Evolutionary conservation across 1,284 basidiomycete species (phyloP).

Genomic region (Volvariella volvacea): DNA sequence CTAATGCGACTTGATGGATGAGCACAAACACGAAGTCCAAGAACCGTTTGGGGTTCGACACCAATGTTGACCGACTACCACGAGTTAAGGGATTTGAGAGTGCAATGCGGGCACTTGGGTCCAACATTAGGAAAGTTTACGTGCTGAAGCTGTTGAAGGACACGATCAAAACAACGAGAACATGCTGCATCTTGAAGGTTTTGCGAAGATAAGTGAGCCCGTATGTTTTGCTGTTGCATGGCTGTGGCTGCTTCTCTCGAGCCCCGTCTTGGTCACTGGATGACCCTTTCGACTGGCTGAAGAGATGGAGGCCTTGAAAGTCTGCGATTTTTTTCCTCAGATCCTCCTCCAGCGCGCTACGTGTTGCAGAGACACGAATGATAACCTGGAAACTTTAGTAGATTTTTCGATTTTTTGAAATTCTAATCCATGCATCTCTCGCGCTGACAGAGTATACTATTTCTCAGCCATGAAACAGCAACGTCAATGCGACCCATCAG

Average conservation of each 20-base stretch:
- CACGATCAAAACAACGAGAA: constrained; percentile 86
- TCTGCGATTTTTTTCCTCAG: not conserved
- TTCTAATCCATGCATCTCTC: no score
- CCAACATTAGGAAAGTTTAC: constrained; percentile 97
- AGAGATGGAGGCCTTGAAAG: no score
- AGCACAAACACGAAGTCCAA: constrained; percentile 96
- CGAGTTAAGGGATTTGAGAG: constrained; percentile 98
- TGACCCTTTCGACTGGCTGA: no score
- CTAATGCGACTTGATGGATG: constrained; percentile 84
- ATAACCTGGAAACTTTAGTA: no score
- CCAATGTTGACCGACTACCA: constrained; percentile 95
- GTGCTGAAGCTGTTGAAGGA: constrained; percentile 93
- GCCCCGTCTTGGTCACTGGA: no score
- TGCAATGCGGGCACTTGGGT: constrained; percentile 95
- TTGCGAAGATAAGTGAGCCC: constrained; percentile 90
- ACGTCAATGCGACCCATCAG: constrained; percentile 90
- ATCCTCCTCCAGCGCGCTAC: constrained; percentile 1
- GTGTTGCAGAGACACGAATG: no score
- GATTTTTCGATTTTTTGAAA: no score
- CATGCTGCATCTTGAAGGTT: constrained; percentile 93
- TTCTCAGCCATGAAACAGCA: constrained; percentile 66
- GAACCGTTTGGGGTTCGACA: constrained; percentile 99
- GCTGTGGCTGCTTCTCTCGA: no score
- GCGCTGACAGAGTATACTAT: no score
- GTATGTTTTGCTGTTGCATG: no score